phyloP scores from a whole-genome alignment of 169 alveolate genomes.

The Blepharisma undulans region DNA sequence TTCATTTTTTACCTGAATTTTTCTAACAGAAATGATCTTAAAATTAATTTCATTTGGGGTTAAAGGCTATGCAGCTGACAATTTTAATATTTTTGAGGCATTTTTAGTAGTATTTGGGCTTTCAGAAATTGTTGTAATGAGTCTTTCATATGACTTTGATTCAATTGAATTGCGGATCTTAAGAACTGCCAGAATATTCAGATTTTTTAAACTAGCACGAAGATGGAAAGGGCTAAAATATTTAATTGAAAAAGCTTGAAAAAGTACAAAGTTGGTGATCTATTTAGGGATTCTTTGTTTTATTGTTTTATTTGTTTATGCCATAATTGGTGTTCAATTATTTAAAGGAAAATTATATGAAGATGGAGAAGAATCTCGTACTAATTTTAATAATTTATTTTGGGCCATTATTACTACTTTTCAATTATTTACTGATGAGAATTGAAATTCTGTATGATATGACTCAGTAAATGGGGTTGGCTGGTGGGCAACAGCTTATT shows the following conservation, averaged over 20 bases:
- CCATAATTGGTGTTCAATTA: constrained; percentile 57
- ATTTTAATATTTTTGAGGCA: constrained; percentile 55
- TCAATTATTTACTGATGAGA: constrained; percentile 58
- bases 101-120: constrained; percentile 12
- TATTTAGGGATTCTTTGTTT: constrained; percentile 53
- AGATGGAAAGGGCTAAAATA: constrained; percentile 45
- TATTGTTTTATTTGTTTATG: constrained; percentile 49
- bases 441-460: constrained; percentile 53
- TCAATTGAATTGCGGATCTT: constrained; percentile 45
- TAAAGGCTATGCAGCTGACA: constrained; percentile 6
- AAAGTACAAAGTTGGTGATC: constrained; percentile 41
- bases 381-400: constrained; percentile 44
- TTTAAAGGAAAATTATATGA: constrained; percentile 44
- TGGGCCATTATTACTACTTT: constrained; percentile 55
- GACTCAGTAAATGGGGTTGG: constrained; percentile 38
- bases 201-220: constrained; percentile 55
- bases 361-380: constrained; percentile 47
- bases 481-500: constrained; percentile 50
- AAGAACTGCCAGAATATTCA: constrained; percentile 56
- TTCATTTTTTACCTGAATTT: not conserved
- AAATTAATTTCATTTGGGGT: constrained; percentile 25
- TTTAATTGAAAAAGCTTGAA: constrained; percentile 39
- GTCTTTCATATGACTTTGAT: not conserved
- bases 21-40: not conserved
- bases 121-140: constrained; percentile 7